Base-by-base conservation (phyloP, 805 yeast genomes). In the Wickerhamiella siamensis region DNA sequence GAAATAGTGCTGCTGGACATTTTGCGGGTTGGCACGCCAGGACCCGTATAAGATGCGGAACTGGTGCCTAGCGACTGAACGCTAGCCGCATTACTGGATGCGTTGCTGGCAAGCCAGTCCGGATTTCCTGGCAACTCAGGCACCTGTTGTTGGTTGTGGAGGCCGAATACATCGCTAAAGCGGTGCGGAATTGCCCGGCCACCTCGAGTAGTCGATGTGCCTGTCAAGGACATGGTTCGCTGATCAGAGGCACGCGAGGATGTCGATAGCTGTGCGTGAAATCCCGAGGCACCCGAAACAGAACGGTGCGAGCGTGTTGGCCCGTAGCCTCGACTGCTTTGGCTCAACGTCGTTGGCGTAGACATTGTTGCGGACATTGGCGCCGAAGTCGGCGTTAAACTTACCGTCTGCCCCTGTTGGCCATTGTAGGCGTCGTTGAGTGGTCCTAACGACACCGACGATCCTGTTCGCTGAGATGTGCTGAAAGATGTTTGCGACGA, bases 101-200 rank as follows among this genome's bases (percentile, higher is more conserved):
- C 12, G 21, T 17, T n/a, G 33, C 18, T 22, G 19, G 5, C 17
- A 17, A 5, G n/a, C 18, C 6, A 5, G 12, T 22, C 29, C 6
- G 27, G 31, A 12, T 22, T 29, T 14, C 17, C 27, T n/a, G n/a
- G n/a, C 12, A 8, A 12, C 6, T 6, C 6, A 12, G 29, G 29
- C 12, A 8, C 10, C 29, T 24, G 29, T 12, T 24, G 29, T 12
- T 24, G 29, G 29, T 24, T 24, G 29, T 24, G 29, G 18, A 36
- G 20, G 20, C 38, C 38, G 16, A 39, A 33, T 14, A 39, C 26
- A 15, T 39, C 42, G 6, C 38, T 33, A 9, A 36, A 33, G 32
- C 42, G 42, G 19, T 39, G 42, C 9, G 57, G 57, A 33, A 53
- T 53, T n/a, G 55, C 54, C 1, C 56, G 47, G 15, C 55, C 55